Evolutionary conservation across 257 asterid genomes (phyloP).

Genomic region (Coffea eugenioides): DNA sequence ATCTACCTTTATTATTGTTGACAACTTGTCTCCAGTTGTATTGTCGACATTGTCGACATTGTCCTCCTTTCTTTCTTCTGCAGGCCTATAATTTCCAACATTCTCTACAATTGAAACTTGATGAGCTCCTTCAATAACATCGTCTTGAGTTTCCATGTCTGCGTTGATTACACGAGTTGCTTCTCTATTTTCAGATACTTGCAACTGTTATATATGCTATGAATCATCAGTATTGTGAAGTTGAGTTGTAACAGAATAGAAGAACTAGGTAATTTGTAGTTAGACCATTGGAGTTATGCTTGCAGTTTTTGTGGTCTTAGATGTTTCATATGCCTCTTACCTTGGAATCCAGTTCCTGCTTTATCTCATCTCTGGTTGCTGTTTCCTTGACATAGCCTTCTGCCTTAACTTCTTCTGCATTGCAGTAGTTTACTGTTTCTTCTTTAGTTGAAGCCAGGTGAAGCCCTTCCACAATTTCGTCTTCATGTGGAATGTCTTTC

Average conservation of each 20-base stretch:
- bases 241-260: background rate
- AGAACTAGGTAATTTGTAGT: background rate
- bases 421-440: background rate
- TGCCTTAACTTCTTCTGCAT: conserved; percentile 10
- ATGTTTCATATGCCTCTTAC: conserved; percentile 14
- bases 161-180: background rate
- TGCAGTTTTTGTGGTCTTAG: conserved; percentile 6
- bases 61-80: conserved; percentile 10
- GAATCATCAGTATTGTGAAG: background rate
- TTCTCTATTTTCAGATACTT: background rate
- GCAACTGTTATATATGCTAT: background rate
- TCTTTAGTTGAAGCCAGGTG: conserved; percentile 5
- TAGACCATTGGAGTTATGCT: conserved; percentile 21
- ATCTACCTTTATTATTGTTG: background rate
- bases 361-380: conserved; percentile 5
- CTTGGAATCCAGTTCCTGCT: conserved; percentile 20
- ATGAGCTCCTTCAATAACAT: background rate
- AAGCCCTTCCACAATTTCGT: conserved; percentile 3
- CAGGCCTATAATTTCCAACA: conserved; percentile 5
- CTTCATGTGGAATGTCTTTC: background rate
- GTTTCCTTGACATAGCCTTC: background rate
- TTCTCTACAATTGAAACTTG: background rate
- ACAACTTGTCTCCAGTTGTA: conserved; percentile 6
- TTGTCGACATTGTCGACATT: conserved; percentile 22
- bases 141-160: background rate